Conservation (phyloP, 805 yeast species). For the Candida ulmi region DNA sequence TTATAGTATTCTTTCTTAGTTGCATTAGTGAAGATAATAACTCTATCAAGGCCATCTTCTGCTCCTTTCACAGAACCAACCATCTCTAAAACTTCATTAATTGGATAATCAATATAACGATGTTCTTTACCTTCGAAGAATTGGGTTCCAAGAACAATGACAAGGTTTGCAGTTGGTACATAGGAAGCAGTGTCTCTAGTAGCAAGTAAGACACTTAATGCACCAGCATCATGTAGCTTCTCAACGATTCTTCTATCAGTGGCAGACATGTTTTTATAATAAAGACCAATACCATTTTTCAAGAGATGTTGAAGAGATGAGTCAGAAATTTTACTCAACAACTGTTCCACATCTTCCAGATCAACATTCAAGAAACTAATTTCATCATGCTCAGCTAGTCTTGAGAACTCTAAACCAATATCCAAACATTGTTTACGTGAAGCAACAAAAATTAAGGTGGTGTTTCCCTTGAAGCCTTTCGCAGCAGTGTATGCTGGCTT, state of each 20-base stretch:
- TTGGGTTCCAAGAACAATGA: slow-evolving; percentile 67
- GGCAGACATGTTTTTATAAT: slow-evolving; percentile 50
- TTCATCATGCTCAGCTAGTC: slow-evolving; percentile 31
- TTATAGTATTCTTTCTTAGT: slow-evolving; percentile 58
- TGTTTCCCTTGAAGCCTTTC: slow-evolving; percentile 25
- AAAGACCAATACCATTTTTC: slow-evolving; percentile 57
- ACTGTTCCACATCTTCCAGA: slow-evolving; percentile 30
- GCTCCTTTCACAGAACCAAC: slow-evolving; percentile 36
- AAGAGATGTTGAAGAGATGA: slow-evolving; percentile 36
- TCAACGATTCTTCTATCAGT: slow-evolving; percentile 53
- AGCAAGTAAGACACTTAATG: slow-evolving; percentile 52
- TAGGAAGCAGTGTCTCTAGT: slow-evolving; percentile 49
- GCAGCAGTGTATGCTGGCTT: slow-evolving; percentile 43
- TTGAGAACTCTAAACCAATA: slow-evolving; percentile 40
- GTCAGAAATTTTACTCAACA: slow-evolving; percentile 43
- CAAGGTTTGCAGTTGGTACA: slow-evolving; percentile 47
- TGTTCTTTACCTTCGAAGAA: slow-evolving; percentile 69
- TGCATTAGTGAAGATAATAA: slow-evolving; percentile 50
- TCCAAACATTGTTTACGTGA: slow-evolving; percentile 49
- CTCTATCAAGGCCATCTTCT: slow-evolving; percentile 33
- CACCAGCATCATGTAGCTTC: slow-evolving; percentile 43
- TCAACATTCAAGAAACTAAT: slow-evolving; percentile 36
- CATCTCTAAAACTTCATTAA: slow-evolving; percentile 64
- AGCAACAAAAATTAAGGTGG: slow-evolving; percentile 52
- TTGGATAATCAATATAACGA: slow-evolving; percentile 60